These are phyloP conservation scores for Penicillium sclerotigenum DNA, from an alignment of 2,329 filamentous ascomycete species.

Conservation along the genomic window DNA sequence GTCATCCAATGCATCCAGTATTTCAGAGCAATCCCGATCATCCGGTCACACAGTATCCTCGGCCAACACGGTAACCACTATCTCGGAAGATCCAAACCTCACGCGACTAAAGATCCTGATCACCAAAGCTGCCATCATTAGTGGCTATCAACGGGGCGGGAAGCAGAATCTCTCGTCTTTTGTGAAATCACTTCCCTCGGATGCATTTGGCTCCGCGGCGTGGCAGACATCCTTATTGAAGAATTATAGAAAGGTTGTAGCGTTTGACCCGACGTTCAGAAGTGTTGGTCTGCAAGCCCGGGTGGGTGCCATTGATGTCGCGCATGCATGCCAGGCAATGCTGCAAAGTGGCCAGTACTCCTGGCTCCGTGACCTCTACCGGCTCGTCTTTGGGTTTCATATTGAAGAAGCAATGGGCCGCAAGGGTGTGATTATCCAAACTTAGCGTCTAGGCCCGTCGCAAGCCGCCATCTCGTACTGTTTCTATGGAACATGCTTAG, in stretches of 20 bases:
- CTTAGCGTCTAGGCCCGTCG: slow-evolving; percentile 14
- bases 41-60: slow-evolving; percentile 49
- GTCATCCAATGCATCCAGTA: slow-evolving; percentile 75
- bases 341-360: slow-evolving; percentile 67
- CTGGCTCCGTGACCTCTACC: slow-evolving; percentile 79
- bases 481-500: background rate
- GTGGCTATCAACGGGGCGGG: slow-evolving; percentile 67
- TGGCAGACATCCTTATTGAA: slow-evolving; percentile 70
- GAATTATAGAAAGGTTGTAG: slow-evolving; percentile 76
- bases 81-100: slow-evolving; percentile 69
- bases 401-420: slow-evolving; percentile 71
- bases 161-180: slow-evolving; percentile 65
- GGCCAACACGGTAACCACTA: slow-evolving; percentile 43
- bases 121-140: slow-evolving; percentile 79
- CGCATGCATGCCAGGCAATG: slow-evolving; percentile 75
- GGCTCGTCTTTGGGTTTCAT: slow-evolving; percentile 78
- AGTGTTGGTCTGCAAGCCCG: slow-evolving; percentile 33
- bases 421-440: slow-evolving; percentile 54
- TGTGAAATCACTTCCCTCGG: slow-evolving; percentile 69
- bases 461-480: background rate
- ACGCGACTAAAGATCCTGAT: slow-evolving; percentile 74
- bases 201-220: slow-evolving; percentile 71
- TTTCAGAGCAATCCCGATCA: slow-evolving; percentile 74
- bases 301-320: slow-evolving; percentile 66
- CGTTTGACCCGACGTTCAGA: slow-evolving; percentile 67